phyloP scores from a whole-genome alignment of 805 yeast genomes.

The Candida tammaniensis region DNA sequence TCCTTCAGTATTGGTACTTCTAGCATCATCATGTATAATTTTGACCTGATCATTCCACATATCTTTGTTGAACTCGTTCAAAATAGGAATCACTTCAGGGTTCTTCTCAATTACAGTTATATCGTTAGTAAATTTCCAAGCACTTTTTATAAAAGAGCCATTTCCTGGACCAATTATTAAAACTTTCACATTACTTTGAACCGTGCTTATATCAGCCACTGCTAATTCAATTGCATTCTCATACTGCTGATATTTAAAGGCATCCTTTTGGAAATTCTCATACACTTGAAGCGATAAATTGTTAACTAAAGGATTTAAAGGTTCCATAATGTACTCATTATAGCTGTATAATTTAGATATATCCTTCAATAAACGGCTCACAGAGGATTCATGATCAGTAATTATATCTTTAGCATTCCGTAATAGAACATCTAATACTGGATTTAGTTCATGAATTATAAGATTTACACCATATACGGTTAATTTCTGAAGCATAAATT shows the following conservation, averaged over 20 bases:
- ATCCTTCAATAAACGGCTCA: neutral
- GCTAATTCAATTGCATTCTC: conserved; percentile 62
- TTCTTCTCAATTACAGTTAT: conserved; percentile 68
- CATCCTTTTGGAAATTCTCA: conserved; percentile 68
- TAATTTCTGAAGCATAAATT: neutral
- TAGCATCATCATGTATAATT: conserved; percentile 57
- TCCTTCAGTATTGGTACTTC: conserved; percentile 30
- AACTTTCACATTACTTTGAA: conserved; percentile 19
- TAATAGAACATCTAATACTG: conserved; percentile 1
- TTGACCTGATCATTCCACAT: conserved; percentile 54
- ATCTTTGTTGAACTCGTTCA: neutral
- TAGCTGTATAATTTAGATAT: conserved; percentile 2
- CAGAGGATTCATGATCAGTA: neutral
- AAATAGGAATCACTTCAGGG: conserved; percentile 15
- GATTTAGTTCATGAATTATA: conserved; percentile 1
- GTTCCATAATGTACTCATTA: conserved; percentile 34
- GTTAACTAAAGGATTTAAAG: conserved; percentile 69
- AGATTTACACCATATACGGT: conserved; percentile 1
- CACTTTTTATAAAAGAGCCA: conserved; percentile 67
- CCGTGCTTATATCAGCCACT: conserved; percentile 22
- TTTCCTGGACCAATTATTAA: conserved; percentile 85
- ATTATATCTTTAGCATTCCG: conserved; percentile 1
- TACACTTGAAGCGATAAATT: conserved; percentile 61
- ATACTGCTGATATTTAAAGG: conserved; percentile 65
- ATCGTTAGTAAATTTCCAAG: conserved; percentile 1